These are phyloP conservation scores for Jimgerdemannia flammicorona DNA, from an alignment of 192 early-diverging fungal species.

Conservation along the genomic window DNA sequence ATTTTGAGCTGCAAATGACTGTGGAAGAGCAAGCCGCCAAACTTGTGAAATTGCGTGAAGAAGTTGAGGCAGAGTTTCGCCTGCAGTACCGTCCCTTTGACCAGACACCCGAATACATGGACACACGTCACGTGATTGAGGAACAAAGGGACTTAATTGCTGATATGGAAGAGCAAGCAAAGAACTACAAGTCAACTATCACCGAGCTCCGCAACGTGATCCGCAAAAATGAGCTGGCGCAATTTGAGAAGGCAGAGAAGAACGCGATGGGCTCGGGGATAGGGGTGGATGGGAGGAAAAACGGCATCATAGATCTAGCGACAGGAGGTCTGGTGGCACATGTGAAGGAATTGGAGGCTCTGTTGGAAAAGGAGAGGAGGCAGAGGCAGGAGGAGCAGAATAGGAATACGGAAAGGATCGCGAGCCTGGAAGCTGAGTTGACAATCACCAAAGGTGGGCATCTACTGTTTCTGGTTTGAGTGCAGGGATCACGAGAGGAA, in stretches of 20 bases:
- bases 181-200: not conserved
- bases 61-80: not conserved
- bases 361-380: not conserved
- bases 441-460: not conserved
- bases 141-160: not conserved
- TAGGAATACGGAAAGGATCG: not conserved
- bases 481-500: no score
- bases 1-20: not conserved
- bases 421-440: not conserved
- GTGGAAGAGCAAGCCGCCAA: not conserved
- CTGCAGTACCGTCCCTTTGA: not conserved
- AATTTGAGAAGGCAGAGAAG: not conserved
- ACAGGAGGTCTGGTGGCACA: not conserved
- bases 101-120: not conserved
- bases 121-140: not conserved
- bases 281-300: not conserved
- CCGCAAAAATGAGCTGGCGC: not conserved
- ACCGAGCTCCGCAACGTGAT: not conserved
- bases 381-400: not conserved
- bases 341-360: not conserved
- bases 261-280: not conserved
- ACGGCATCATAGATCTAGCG: not conserved
- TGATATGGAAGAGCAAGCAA: not conserved
- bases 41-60: not conserved
- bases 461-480: no score